Evolutionary conservation across 352 stramenopile species (phyloP).

Genomic region (Blastocystis hominis): DNA sequence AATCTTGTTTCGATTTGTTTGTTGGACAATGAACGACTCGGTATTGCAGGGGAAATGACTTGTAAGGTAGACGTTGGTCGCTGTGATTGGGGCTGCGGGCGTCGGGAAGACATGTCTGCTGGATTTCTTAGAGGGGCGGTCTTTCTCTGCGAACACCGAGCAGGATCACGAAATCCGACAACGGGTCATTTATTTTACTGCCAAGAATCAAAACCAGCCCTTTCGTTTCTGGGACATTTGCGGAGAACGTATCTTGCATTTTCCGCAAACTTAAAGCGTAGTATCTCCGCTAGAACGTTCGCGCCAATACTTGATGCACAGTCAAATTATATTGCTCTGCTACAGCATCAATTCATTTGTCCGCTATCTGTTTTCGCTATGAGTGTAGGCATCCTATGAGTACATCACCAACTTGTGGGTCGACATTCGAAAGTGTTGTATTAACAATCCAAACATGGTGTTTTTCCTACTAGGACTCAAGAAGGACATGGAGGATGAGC

Average conservation of each 20-base stretch:
- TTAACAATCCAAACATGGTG: slow-evolving; percentile 27
- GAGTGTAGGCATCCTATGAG: slow-evolving; percentile 22
- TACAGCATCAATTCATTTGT: slow-evolving; percentile 37
- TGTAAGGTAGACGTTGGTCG: neutral
- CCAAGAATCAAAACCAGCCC: neutral
- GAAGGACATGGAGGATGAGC: slow-evolving; percentile 45
- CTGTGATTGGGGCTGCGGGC: neutral
- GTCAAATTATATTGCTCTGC: slow-evolving; percentile 24
- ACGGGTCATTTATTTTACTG: neutral
- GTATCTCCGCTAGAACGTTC: neutral
- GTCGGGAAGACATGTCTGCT: slow-evolving; percentile 48
- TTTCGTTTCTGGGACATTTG: slow-evolving; percentile 43
- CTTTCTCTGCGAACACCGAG: neutral
- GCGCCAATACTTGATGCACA: neutral
- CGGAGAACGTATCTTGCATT: neutral
- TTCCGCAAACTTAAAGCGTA: neutral
- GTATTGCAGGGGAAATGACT: neutral
- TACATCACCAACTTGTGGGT: neutral
- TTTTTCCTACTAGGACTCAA: slow-evolving; percentile 30
- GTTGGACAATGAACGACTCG: slow-evolving; percentile 9
- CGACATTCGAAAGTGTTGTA: neutral
- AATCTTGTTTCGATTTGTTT: slow-evolving; percentile 7
- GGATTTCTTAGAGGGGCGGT: neutral
- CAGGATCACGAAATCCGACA: neutral
- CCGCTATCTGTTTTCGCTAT: too few species aligned